These are phyloP conservation scores for Saccharum spontaneum DNA, from an alignment of 176 grass and related monocot species.

Conservation along the genomic window DNA sequence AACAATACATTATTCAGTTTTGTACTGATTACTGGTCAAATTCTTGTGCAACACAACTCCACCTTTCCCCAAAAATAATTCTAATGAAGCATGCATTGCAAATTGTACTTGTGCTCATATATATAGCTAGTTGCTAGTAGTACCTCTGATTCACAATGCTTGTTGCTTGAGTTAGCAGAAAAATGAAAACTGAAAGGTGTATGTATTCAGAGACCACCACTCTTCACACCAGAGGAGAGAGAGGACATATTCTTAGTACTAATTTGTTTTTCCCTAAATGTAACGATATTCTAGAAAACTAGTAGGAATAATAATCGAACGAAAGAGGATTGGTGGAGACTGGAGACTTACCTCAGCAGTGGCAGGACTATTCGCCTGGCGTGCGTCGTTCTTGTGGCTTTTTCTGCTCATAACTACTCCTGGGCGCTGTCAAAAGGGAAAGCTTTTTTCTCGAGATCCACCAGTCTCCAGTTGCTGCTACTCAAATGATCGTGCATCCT, in stretches of 20 bases:
- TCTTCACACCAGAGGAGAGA: neutral
- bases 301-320: neutral
- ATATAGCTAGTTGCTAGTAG: neutral
- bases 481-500: constrained; percentile 27
- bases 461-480: neutral
- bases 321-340: neutral
- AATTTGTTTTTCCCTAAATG: neutral
- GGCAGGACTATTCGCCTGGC: constrained; percentile 16
- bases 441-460: neutral
- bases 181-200: neutral
- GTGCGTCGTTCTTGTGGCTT: neutral
- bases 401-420: constrained; percentile 13
- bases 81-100: neutral
- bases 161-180: neutral
- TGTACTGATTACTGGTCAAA: constrained; percentile 19
- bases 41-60: neutral
- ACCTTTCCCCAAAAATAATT: neutral
- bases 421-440: constrained; percentile 13
- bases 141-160: neutral
- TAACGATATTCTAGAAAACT: neutral
- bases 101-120: neutral
- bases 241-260: neutral
- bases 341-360: neutral
- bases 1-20: constrained; percentile 9
- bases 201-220: neutral